Evolutionary conservation across 345 rosid species (phyloP), one percentile per base, ranked within the genome.

Genomic region (Heritiera littoralis): DNA sequence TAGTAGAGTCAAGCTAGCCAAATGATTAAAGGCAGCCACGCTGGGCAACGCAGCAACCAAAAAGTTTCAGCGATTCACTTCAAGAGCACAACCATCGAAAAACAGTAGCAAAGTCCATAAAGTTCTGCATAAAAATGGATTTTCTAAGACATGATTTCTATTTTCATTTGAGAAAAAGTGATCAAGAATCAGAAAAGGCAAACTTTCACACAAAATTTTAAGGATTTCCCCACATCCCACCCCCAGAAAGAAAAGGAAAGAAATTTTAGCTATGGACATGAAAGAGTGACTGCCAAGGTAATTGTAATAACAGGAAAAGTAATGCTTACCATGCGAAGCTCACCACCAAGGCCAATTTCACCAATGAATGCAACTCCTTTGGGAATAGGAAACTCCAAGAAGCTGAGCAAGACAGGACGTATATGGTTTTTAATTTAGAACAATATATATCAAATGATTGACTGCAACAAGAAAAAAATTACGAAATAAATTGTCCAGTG

Each of bases 361-460:
- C 96, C 98, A 1, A 95, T 88, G 85, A 95, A 95, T 65, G 94
- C 99, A 48, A 64, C 68, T 49, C 92, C 88, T 5, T 80, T 82
- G 49, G 99, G 95, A 77, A 95, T 92, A 77, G 99, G 98, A 59
- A 88, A 84, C 90, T 93, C 99, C 85, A 95, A 86, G 90, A 91
- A 95, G 90, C 99, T 95, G 87, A 61, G 76, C 48, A 59, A 51
- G 72, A 66, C 49, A 82, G 72, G 45, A 59, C 64, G 32, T n/a
- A 43, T 15, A 41, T 38, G 17, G 2, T 75, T 43, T 54, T 65
- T 49, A 41, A n/a, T 52, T 77, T 23, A 46, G 45, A 35, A 17
- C 7, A 3, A 0, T 7, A 3, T 13, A 41, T 41, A 58, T 74
- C 2, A 74, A 74, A 20, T n/a, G 41, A n/a, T 12, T 41, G 11